These are phyloP conservation scores for Microsporum ferrugineum DNA, from an alignment of 2,329 filamentous ascomycete genomes.

Conservation along the genomic window DNA sequence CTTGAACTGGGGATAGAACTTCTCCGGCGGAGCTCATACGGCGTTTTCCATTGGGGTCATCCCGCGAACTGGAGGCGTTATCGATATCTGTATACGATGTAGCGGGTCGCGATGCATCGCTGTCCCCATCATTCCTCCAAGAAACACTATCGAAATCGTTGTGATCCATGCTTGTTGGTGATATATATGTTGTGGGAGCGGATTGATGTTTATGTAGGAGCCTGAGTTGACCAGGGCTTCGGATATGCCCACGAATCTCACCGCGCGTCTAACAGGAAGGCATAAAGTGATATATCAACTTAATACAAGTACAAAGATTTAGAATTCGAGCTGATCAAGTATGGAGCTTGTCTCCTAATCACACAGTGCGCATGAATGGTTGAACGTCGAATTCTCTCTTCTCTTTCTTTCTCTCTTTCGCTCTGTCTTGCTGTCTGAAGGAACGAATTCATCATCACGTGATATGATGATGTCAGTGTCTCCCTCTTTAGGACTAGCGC, in stretches of 20 bases:
- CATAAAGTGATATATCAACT: neutral
- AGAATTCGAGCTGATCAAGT: neutral
- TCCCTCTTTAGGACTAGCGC: neutral
- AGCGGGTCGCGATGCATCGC: constrained; percentile 33
- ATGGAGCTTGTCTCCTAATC: neutral
- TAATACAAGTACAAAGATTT: neutral
- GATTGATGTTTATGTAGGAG: neutral
- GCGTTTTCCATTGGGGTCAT: constrained; percentile 40
- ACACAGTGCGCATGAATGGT: neutral
- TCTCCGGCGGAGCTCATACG: constrained; percentile 36
- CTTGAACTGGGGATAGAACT: constrained; percentile 40
- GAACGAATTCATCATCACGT: neutral
- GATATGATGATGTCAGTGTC: neutral
- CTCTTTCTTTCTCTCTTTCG: neutral
- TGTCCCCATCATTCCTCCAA: constrained; percentile 56
- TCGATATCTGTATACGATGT: constrained; percentile 34
- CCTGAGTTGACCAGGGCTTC: neutral
- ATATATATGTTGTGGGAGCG: neutral
- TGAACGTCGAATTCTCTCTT: neutral
- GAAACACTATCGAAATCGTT: constrained; percentile 74
- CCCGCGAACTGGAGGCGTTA: constrained; percentile 16
- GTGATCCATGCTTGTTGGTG: constrained; percentile 30
- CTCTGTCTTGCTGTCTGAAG: neutral
- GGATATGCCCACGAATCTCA: neutral
- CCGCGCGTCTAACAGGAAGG: neutral